Conservation (phyloP, 768 basidiomycete species). For the Podaxis sp. region DNA sequence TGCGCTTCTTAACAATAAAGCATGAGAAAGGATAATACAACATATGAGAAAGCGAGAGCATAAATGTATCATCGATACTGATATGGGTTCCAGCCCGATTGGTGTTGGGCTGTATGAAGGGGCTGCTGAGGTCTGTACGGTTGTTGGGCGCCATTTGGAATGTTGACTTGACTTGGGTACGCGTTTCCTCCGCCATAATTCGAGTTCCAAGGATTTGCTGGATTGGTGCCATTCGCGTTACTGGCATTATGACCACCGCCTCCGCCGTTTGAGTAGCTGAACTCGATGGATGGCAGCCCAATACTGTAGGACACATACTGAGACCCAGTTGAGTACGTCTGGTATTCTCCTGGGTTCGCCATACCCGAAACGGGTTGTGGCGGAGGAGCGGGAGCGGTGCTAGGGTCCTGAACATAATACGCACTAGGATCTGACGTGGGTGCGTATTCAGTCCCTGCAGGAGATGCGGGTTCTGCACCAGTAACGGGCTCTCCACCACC, state of each 20-base stretch:
- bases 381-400: neutral
- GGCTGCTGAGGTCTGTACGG: neutral
- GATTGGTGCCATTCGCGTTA: neutral
- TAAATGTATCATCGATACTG: neutral
- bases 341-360: neutral
- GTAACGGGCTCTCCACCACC: neutral
- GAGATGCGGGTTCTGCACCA: neutral
- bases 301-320: slow-evolving; percentile 1
- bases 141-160: slow-evolving; percentile 5
- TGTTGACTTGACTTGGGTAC: neutral
- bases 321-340: neutral
- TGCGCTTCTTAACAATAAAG: slow-evolving; percentile 1
- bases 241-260: neutral
- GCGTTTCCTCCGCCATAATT: neutral
- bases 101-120: neutral
- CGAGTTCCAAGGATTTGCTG: neutral
- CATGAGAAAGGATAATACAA: neutral
- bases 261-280: neutral
- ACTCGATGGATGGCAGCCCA: neutral
- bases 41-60: neutral
- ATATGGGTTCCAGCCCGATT: slow-evolving; percentile 6
- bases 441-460: neutral
- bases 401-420: neutral
- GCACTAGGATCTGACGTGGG: neutral
- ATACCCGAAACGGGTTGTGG: neutral